phyloP scores from a whole-genome alignment of 495 filamentous ascomycete species.

The Cercophora sp. region DNA sequence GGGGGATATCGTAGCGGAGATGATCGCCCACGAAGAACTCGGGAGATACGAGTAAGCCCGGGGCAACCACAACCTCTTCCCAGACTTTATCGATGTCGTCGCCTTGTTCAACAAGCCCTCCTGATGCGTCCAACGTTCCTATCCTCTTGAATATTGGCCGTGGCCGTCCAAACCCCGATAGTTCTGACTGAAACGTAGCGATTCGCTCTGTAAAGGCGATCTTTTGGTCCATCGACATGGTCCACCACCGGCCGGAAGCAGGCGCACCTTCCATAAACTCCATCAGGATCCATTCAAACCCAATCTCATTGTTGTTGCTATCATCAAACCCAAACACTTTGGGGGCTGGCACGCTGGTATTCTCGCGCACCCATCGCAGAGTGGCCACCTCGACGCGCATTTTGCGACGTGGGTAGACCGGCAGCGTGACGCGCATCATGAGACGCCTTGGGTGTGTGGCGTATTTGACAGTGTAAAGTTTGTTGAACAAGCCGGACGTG shows the following conservation, averaged over 20 bases:
- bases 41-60: constrained; percentile 10
- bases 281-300: constrained; percentile 30
- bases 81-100: neutral
- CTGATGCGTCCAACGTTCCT: constrained; percentile 25
- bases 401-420: constrained; percentile 44
- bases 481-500: constrained; percentile 23
- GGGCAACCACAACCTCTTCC: neutral
- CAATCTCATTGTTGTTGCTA: constrained; percentile 33
- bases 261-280: constrained; percentile 31
- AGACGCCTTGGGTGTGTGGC: neutral
- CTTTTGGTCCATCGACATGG: constrained; percentile 33
- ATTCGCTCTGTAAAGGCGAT: constrained; percentile 30
- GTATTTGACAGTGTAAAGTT: constrained; percentile 16
- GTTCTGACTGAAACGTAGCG: constrained; percentile 30
- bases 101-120: no score
- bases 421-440: constrained; percentile 42
- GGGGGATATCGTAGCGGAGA: constrained; percentile 13
- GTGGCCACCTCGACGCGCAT: constrained; percentile 48
- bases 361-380: constrained; percentile 34
- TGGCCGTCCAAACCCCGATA: constrained; percentile 16
- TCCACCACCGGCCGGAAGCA: constrained; percentile 36
- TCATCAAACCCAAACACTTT: constrained; percentile 39
- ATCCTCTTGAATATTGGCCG: constrained; percentile 27
- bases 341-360: constrained; percentile 45
- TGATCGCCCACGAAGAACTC: constrained; percentile 22